Evolutionary conservation across 495 filamentous ascomycete species (phyloP).

Genomic region (Neurospora pannonica): DNA sequence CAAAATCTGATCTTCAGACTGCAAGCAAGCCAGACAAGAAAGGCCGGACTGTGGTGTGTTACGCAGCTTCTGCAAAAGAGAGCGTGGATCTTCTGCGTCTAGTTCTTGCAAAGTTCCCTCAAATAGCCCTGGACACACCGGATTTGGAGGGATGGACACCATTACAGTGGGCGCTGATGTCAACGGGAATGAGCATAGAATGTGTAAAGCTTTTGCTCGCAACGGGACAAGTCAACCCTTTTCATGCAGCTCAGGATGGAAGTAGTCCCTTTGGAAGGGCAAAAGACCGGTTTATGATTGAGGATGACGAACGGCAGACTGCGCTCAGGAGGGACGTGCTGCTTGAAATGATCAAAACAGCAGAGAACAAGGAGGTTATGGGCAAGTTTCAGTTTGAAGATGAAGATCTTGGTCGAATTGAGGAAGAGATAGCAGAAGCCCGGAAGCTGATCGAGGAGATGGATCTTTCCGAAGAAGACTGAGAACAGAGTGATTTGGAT

Average conservation of each 20-base stretch:
- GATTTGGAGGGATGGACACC: not conserved
- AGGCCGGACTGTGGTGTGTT: not conserved
- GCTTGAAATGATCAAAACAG: not conserved
- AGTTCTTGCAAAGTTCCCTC: not conserved
- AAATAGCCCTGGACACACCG: not conserved
- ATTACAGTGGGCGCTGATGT: too few relatives aligned
- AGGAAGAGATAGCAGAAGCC: not conserved
- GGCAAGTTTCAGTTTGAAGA: not conserved
- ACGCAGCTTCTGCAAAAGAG: accelerated
- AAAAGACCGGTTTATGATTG: too few relatives aligned
- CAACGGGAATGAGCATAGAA: too few relatives aligned
- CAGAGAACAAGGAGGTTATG: not conserved
- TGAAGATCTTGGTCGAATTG: not conserved
- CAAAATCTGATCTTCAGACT: not conserved
- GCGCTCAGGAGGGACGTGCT: too few relatives aligned
- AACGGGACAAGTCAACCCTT: not conserved
- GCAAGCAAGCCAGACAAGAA: not conserved
- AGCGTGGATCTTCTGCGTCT: not conserved
- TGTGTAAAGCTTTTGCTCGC: not conserved
- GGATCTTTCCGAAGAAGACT: not conserved
- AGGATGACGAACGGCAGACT: too few relatives aligned
- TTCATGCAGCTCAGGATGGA: not conserved
- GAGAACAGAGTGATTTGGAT: too few relatives aligned
- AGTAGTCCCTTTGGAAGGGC: not conserved
- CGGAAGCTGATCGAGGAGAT: not conserved